These are phyloP conservation scores for Ashbya aceris DNA, from an alignment of 1,139 yeast genomes.

Conservation along the genomic window DNA sequence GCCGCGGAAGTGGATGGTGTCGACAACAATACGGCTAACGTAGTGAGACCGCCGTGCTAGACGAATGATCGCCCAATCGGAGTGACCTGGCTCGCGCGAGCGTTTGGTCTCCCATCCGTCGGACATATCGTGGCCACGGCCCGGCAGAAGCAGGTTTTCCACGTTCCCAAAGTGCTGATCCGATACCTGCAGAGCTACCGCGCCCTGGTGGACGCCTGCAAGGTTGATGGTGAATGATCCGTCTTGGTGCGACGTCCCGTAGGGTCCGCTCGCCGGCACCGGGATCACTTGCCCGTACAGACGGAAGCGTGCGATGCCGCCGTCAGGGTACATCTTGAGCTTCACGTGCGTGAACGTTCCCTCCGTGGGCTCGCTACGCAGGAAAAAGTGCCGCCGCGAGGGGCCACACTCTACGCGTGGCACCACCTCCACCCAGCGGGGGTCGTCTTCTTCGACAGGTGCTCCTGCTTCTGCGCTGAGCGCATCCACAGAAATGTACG, in stretches of 20 bases:
- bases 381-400: constrained; percentile 72
- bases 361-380: constrained; percentile 48
- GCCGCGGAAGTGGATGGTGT: constrained; percentile 90
- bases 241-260: constrained; percentile 1
- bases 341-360: constrained; percentile 67
- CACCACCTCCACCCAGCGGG: constrained; percentile 64
- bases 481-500: constrained; percentile 79
- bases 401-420: constrained; percentile 79
- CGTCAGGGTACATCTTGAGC: constrained; percentile 90
- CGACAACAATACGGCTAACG: constrained; percentile 56
- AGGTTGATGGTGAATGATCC: constrained; percentile 41
- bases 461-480: constrained; percentile 30
- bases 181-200: constrained; percentile 70
- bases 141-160: constrained; percentile 80
- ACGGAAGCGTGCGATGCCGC: constrained; percentile 92
- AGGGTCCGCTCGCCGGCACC: constrained; percentile 35
- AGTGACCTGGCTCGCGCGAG: constrained; percentile 73
- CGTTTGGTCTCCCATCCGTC: constrained; percentile 99
- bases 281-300: constrained; percentile 66
- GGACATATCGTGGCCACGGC: constrained; percentile 91
- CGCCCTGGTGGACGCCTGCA: constrained; percentile 81
- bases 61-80: constrained; percentile 80
- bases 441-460: constrained; percentile 27
- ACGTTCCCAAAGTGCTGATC: constrained; percentile 94
- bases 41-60: constrained; percentile 54